Conservation (phyloP, 2,329 filamentous ascomycete species). For the Leptographium lundbergii region DNA sequence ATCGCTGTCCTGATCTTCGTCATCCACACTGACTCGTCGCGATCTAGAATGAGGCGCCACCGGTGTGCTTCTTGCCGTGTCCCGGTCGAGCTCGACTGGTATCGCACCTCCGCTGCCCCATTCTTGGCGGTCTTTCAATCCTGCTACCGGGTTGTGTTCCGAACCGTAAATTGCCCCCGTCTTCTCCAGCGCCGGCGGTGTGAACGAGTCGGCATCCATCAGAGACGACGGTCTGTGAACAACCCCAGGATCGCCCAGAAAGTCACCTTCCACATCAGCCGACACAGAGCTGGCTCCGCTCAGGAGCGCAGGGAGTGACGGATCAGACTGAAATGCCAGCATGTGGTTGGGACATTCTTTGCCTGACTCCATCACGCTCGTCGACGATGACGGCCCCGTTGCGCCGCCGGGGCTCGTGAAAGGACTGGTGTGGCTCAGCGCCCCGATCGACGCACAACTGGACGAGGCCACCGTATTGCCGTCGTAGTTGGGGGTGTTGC, state of each 20-base stretch:
- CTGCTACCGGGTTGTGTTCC: constrained; percentile 23
- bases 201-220: constrained; percentile 40
- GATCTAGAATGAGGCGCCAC: constrained; percentile 9
- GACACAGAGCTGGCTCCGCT: constrained; percentile 54
- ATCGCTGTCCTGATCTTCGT: constrained; percentile 38
- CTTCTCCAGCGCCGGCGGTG: constrained; percentile 37
- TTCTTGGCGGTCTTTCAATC: constrained; percentile 15
- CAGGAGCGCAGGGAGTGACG: constrained; percentile 48
- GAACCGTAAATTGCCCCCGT: constrained; percentile 35
- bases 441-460: constrained; percentile 37
- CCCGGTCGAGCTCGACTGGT: constrained; percentile 14
- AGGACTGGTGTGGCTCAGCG: constrained; percentile 30
- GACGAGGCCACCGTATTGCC: constrained; percentile 35
- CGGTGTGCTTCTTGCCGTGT: constrained; percentile 8
- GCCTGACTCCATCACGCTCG: not conserved
- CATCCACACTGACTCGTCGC: constrained; percentile 9
- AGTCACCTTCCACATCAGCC: constrained; percentile 48
- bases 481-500: constrained; percentile 12
- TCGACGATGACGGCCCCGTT: constrained; percentile 20
- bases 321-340: constrained; percentile 47
- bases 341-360: constrained; percentile 34
- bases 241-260: constrained; percentile 36
- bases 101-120: constrained; percentile 14
- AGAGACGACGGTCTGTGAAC: constrained; percentile 31
- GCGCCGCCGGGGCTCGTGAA: constrained; percentile 43